Conservation (phyloP, 805 yeast genomes). For the Zygosaccharomyces pseudorouxii region DNA sequence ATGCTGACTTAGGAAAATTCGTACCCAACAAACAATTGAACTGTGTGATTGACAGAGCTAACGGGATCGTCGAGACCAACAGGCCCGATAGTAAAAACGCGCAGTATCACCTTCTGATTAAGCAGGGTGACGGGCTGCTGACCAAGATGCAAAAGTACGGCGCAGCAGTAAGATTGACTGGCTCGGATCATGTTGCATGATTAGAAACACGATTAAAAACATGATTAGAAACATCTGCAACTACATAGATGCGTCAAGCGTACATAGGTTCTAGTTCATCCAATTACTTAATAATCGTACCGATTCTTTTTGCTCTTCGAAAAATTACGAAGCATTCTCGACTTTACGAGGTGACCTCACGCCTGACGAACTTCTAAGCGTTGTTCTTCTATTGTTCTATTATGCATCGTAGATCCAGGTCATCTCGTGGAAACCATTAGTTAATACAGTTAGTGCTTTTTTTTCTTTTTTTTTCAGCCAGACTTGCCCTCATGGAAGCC, state of each 20-base stretch:
- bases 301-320: neutral
- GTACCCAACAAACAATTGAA: conserved; percentile 91
- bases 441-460: neutral
- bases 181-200: conserved; percentile 63
- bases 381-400: neutral
- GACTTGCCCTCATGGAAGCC: no score
- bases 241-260: neutral
- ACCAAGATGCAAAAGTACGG: conserved; percentile 96
- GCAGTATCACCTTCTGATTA: conserved; percentile 82
- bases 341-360: neutral
- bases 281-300: neutral
- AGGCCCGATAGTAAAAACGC: conserved; percentile 95
- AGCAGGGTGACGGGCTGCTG: conserved; percentile 86
- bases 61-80: conserved; percentile 92
- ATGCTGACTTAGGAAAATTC: conserved; percentile 79
- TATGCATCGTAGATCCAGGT: neutral
- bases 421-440: neutral
- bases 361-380: no score
- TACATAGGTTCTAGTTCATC: neutral
- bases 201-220: neutral
- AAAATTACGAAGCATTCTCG: neutral
- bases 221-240: neutral
- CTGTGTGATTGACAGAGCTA: conserved; percentile 93
- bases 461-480: no score
- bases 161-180: conserved; percentile 93